Base-by-base conservation (phyloP, 176 grass and related monocot species). In the Aegilops longissima region DNA sequence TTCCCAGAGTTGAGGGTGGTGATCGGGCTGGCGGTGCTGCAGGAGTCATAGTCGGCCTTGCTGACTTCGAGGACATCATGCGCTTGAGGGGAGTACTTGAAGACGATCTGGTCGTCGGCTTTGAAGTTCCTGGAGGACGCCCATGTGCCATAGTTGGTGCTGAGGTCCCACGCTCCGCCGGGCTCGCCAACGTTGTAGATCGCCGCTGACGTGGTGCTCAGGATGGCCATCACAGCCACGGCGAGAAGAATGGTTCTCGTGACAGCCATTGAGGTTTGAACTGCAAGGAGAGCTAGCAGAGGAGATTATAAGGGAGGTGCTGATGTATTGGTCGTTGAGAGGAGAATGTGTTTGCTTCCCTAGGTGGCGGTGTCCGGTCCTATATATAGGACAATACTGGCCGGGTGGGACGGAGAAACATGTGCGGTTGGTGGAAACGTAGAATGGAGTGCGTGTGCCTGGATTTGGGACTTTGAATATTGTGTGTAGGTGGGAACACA, bases 61-160 rank as follows among this genome's bases (percentile, higher is more conserved):
- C 0, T 92, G 85, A 97, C 92, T 71, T 90, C 80, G n/a, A 87
- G 3, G 52, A 97, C 92, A 47, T 90, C 85, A 64, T 97, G 94
- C 1, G 0, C 0, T 11, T 75, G 63, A 0, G 45, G 10, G 0
- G 34, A 10, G 84, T 91, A 95, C 47, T 89, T 89, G 84, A 95
- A 95, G 33, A 73, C 71, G 8, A 96, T 13, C n/a, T 17, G 6
- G 54, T 96, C 94, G 1, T 78, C 82, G 0, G 82, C 8, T 79
- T 79, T 81, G 83, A 96, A 96, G 35, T 31, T 71, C 79, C 87
- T 89, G 40, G 49, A 56, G 61, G 88, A 21, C 1, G 40, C 89
- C 94, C 94, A 96, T 13, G n/a, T 34, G 31, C 1, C 5, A 39
- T 85, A 96, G 84, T 96, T 78, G 67, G 62, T 90, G 0, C 0